Conservation (phyloP, 108 stramenopile genomes). For the Mediolabrus comicus region DNA sequence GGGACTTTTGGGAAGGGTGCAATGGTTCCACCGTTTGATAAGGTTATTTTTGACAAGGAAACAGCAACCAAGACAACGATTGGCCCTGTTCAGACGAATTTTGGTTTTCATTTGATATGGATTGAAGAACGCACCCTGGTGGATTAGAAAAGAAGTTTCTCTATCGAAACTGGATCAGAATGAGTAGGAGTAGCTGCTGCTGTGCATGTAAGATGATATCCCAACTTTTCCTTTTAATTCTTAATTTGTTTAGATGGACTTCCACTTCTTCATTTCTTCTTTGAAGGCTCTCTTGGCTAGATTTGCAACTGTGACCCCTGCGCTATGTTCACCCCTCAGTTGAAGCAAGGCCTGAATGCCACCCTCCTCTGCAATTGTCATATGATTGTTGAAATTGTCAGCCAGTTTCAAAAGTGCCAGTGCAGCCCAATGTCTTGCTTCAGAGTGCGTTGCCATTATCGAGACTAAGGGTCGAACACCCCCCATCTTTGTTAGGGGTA, state of each 20-base stretch:
- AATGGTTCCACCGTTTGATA: constrained; percentile 76
- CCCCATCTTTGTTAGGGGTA: constrained; percentile 62
- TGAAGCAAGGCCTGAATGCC: constrained; percentile 80
- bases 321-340: constrained; percentile 42
- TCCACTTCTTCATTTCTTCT: neutral
- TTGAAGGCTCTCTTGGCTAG: neutral
- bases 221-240: too few species aligned
- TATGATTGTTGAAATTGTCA: constrained; percentile 87
- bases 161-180: too few species aligned
- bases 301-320: neutral
- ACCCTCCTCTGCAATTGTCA: constrained; percentile 80
- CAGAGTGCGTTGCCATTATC: constrained; percentile 75
- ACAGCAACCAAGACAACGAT: constrained; percentile 37
- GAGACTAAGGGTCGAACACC: constrained; percentile 76
- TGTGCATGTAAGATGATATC: too few species aligned
- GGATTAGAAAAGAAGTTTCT: too few species aligned
- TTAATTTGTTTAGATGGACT: too few species aligned
- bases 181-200: too few species aligned
- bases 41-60: constrained; percentile 52
- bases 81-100: constrained; percentile 69
- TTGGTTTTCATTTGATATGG: constrained; percentile 77
- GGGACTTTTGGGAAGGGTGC: constrained; percentile 51
- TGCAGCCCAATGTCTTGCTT: constrained; percentile 83
- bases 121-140: constrained; percentile 46
- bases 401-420: constrained; percentile 85